Evolutionary conservation across 2,329 filamentous ascomycete species (phyloP).

Genomic region (Penicillium rolfsii): DNA sequence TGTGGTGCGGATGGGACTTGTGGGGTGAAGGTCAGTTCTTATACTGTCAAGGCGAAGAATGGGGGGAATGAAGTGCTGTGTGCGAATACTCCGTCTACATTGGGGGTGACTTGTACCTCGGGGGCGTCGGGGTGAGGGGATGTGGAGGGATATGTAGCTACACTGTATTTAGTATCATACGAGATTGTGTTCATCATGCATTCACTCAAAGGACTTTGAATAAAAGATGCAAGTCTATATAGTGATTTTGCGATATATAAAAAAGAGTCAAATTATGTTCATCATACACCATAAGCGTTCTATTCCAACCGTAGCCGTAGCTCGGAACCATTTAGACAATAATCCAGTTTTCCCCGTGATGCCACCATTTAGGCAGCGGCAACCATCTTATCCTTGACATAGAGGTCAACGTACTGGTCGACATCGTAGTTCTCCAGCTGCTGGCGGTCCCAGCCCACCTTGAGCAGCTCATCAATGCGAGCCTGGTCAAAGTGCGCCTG

Average conservation of each 20-base stretch:
- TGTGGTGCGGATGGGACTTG: conserved; percentile 46
- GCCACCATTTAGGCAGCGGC: conserved; percentile 20
- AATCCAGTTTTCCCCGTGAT: not conserved
- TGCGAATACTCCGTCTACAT: conserved; percentile 37
- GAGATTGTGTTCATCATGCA: not conserved
- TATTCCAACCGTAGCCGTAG: not conserved
- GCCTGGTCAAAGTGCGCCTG: conserved; percentile 77
- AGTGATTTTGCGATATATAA: conserved; percentile 22
- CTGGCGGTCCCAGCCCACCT: conserved; percentile 74
- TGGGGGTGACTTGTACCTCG: conserved; percentile 39
- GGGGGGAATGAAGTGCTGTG: conserved; percentile 41
- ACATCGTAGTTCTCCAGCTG: conserved; percentile 79
- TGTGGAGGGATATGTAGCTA: not conserved
- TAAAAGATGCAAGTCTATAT: conserved; percentile 15
- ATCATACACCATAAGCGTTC: conserved; percentile 17
- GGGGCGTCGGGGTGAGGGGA: conserved; percentile 39
- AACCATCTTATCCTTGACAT: conserved; percentile 59
- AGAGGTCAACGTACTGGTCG: conserved; percentile 92
- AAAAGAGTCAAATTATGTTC: conserved; percentile 10
- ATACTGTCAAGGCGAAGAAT: conserved; percentile 39
- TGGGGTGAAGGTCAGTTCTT: conserved; percentile 39
- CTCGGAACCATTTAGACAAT: not conserved
- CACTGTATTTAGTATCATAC: not conserved
- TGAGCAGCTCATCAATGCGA: conserved; percentile 79
- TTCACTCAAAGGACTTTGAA: not conserved